phyloP scores from a whole-genome alignment of 2,329 filamentous ascomycete genomes.

The Xylaria multiplex region DNA sequence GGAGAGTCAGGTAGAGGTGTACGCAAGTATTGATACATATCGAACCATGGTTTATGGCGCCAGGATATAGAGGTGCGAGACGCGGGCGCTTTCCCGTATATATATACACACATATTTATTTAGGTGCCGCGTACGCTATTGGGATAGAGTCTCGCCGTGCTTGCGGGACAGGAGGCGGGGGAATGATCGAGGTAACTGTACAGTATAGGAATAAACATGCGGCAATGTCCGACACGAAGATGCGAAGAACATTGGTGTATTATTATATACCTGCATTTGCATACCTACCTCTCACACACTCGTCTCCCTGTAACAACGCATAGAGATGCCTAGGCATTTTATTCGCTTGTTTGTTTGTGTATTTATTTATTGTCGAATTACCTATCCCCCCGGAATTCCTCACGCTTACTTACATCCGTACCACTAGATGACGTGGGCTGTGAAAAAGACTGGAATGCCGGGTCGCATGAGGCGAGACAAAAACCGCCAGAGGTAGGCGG shows the following conservation, averaged over 20 bases:
- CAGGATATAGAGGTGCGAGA: conserved; percentile 23
- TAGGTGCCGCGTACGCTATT: not conserved
- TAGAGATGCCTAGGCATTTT: too few relatives aligned
- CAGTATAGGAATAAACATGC: not conserved
- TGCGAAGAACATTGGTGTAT: too few relatives aligned
- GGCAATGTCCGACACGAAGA: not conserved
- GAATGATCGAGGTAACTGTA: not conserved
- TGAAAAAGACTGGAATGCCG: too few relatives aligned
- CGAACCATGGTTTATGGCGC: conserved; percentile 11
- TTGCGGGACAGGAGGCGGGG: not conserved
- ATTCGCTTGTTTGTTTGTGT: not conserved
- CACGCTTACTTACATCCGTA: too few relatives aligned
- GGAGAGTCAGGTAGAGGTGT: not conserved
- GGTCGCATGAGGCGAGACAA: too few relatives aligned
- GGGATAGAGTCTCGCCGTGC: conserved; percentile 1
- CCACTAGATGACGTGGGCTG: too few relatives aligned
- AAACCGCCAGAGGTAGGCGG: too few relatives aligned
- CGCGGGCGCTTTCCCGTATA: conserved; percentile 6
- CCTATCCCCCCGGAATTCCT: too few relatives aligned
- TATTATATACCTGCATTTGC: not conserved
- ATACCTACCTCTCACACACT: too few relatives aligned
- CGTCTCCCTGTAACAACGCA: not conserved
- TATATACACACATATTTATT: conserved; percentile 15
- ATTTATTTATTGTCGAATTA: not conserved
- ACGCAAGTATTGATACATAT: conserved; percentile 11